Conservation (phyloP, 768 basidiomycete species). For the Russula ochroleuca region DNA sequence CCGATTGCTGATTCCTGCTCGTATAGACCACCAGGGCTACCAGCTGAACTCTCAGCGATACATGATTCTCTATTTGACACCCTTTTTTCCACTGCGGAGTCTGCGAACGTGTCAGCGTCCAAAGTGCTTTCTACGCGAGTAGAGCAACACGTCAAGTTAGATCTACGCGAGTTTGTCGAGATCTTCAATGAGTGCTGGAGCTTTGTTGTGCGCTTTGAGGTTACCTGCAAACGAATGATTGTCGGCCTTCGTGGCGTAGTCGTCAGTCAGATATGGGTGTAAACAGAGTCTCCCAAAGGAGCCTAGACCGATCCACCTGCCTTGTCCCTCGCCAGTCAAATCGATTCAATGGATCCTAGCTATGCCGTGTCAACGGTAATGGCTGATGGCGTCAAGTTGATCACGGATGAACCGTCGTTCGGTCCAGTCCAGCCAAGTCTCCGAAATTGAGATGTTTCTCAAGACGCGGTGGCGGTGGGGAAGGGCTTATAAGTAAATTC, state of each 20-base stretch:
- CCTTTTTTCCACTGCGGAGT: conserved; percentile 74
- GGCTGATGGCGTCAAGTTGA: too few species aligned
- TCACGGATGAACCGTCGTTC: too few species aligned
- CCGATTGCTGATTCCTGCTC: not conserved
- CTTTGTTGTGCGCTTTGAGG: conserved; percentile 86
- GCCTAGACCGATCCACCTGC: not conserved
- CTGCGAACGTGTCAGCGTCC: conserved; percentile 77
- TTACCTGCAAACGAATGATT: conserved; percentile 84
- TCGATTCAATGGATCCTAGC: too few species aligned
- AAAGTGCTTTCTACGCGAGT: conserved; percentile 72
- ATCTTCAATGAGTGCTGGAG: too few species aligned
- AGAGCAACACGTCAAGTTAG: conserved; percentile 72
- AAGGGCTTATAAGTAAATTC: too few species aligned
- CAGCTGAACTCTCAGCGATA: conserved; percentile 43
- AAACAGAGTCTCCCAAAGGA: not conserved
- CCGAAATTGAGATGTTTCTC: too few species aligned
- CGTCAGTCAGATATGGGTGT: conserved; percentile 60
- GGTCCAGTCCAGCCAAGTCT: too few species aligned
- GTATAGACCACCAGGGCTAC: conserved; percentile 39
- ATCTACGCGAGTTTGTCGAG: conserved; percentile 69
- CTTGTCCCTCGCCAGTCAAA: too few species aligned
- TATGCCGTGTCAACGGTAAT: too few species aligned
- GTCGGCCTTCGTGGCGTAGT: conserved; percentile 85
- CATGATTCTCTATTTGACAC: conserved; percentile 72
- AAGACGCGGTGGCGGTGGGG: too few species aligned